Conservation (phyloP, 208 protist genomes). For the Crithidia bombi region DNA sequence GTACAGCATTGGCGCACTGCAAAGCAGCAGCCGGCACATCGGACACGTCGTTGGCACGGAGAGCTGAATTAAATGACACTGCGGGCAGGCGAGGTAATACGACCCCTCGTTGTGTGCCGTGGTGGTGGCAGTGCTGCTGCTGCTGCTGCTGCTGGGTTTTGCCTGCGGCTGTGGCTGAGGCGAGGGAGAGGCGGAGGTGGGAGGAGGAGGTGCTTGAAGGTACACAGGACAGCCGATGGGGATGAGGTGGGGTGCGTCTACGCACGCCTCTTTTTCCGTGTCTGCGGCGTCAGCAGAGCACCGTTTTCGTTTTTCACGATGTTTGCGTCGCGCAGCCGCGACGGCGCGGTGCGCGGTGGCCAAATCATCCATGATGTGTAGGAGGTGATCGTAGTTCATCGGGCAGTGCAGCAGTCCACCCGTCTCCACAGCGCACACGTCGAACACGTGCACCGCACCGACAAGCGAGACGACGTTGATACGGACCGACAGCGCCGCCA, state of each 20-base stretch:
- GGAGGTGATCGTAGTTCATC: conserved; percentile 80
- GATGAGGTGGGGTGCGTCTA: conserved; percentile 37
- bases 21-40: conserved; percentile 77
- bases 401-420: conserved; percentile 73
- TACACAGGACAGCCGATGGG: conserved; percentile 76
- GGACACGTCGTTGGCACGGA: conserved; percentile 75
- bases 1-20: conserved; percentile 71
- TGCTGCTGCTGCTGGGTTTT: neutral
- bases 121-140: conserved; percentile 10
- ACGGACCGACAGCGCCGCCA: conserved; percentile 50
- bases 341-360: conserved; percentile 31
- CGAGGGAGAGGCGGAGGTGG: neutral
- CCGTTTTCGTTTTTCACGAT: no score
- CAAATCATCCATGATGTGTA: conserved; percentile 54
- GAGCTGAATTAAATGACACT: conserved; percentile 77
- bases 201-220: conserved; percentile 21
- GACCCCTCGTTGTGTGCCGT: neutral
- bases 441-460: conserved; percentile 83
- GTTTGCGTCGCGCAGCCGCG: neutral
- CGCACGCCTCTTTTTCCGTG: conserved; percentile 8
- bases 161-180: neutral
- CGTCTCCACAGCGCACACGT: conserved; percentile 55
- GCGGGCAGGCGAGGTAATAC: conserved; percentile 69
- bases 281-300: no score
- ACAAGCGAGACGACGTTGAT: conserved; percentile 75